Evolutionary conservation across 2,329 filamentous ascomycete species (phyloP).

Genomic region (Cladosporium phlei): DNA sequence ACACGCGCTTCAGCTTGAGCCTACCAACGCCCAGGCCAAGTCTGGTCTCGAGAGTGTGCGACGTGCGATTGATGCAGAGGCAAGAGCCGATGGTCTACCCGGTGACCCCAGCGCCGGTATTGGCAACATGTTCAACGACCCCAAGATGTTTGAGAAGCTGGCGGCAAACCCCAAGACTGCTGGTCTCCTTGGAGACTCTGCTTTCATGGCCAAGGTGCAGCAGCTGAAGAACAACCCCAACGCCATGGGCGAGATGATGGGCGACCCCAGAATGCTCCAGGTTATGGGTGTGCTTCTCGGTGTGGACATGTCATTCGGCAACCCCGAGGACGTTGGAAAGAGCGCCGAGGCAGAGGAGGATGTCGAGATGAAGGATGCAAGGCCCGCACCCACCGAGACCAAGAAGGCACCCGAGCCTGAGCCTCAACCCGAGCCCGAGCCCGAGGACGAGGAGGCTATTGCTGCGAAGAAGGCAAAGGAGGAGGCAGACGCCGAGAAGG

Average conservation of each 20-base stretch:
- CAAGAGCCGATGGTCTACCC: slow-evolving; percentile 53
- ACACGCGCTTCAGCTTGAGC: slow-evolving; percentile 87
- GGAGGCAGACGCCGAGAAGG: slow-evolving; percentile 91
- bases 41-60: slow-evolving; percentile 78
- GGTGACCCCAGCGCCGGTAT: slow-evolving; percentile 70
- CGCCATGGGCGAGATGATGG: slow-evolving; percentile 72
- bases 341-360: slow-evolving; percentile 58
- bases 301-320: slow-evolving; percentile 77
- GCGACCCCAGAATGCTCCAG: slow-evolving; percentile 86
- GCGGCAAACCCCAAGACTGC: slow-evolving; percentile 92
- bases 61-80: slow-evolving; percentile 79
- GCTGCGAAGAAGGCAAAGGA: slow-evolving; percentile 88
- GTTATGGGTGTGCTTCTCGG: slow-evolving; percentile 92
- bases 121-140: slow-evolving; percentile 92
- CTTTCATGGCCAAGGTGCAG: slow-evolving; percentile 88
- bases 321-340: slow-evolving; percentile 42
- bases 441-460: slow-evolving; percentile 74
- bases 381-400: slow-evolving; percentile 41
- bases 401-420: slow-evolving; percentile 60
- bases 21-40: slow-evolving; percentile 88
- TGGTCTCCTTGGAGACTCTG: slow-evolving; percentile 68
- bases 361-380: slow-evolving; percentile 70
- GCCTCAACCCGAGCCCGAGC: slow-evolving; percentile 61
- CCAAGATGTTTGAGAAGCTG: slow-evolving; percentile 82
- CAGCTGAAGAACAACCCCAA: slow-evolving; percentile 75